Conservation (phyloP, 2,329 filamentous ascomycete genomes). For the Chaetomium globosum region DNA sequence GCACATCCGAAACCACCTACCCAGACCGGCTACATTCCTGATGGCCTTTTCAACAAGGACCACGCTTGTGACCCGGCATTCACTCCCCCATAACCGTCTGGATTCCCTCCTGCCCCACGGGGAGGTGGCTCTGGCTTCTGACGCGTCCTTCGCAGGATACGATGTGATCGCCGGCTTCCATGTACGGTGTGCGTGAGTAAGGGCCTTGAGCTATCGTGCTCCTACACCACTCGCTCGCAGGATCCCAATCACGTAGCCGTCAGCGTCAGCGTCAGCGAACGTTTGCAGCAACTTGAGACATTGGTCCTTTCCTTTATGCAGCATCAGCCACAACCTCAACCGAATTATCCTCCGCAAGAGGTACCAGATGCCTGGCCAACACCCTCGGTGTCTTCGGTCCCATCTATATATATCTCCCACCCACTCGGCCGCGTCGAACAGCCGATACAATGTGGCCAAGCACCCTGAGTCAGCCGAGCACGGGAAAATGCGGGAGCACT, state of each 20-base stretch:
- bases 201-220: background rate
- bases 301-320: background rate
- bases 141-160: background rate
- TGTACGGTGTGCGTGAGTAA: background rate
- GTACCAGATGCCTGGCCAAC: background rate
- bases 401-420: background rate
- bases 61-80: background rate
- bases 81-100: background rate
- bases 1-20: background rate
- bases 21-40: background rate
- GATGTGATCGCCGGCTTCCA: constrained; percentile 10
- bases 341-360: background rate
- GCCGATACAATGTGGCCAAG: background rate
- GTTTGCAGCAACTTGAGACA: background rate
- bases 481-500: background rate
- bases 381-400: background rate
- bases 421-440: background rate
- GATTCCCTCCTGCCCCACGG: background rate
- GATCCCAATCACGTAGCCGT: background rate
- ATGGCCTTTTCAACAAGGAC: background rate
- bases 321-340: background rate
- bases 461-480: background rate
- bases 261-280: background rate
- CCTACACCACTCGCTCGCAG: constrained; percentile 1
- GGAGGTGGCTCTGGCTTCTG: background rate